Conservation (phyloP, 2,329 filamentous ascomycete genomes). For the Neofusicoccum kwambonambiense region DNA sequence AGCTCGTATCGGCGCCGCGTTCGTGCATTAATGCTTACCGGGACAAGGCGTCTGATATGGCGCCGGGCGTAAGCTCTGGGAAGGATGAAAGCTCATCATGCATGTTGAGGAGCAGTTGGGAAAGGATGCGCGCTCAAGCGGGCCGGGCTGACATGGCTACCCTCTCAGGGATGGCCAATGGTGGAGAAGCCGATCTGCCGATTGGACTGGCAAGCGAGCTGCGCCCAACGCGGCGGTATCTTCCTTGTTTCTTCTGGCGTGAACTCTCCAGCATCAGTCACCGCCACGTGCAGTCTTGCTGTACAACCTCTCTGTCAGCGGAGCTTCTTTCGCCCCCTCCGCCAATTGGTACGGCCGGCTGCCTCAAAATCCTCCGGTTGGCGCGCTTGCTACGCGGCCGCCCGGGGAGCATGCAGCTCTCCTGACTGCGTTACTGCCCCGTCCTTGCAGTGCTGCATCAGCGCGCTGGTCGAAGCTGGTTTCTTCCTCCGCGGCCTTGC, state of each 20-base stretch:
- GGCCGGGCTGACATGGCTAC: neutral
- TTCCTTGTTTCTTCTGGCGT: neutral
- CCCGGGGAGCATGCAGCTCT: neutral
- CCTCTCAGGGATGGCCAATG: neutral
- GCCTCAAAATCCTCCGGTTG: neutral
- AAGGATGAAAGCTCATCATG: neutral
- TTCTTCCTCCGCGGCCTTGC: neutral
- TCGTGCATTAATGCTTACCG: constrained; percentile 11
- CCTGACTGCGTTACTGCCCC: constrained; percentile 2
- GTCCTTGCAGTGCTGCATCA: neutral
- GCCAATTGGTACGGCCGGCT: neutral
- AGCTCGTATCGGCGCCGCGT: neutral
- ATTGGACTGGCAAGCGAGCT: neutral
- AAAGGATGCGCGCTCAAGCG: neutral
- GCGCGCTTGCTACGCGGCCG: neutral
- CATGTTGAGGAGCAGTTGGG: neutral
- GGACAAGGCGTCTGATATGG: neutral
- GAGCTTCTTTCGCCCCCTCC: neutral
- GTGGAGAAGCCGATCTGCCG: neutral
- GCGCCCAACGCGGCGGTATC: neutral
- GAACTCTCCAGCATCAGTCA: neutral
- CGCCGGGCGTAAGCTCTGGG: neutral
- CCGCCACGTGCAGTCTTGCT: neutral
- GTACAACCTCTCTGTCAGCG: neutral
- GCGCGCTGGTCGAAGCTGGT: neutral